A percentile compares a stretch with the other conserved stretches of the same genome.
These are phyloP conservation scores for Sporodiniella umbellata DNA, from an alignment of 371 early-diverging fungal species.

Conservation along the genomic window DNA sequence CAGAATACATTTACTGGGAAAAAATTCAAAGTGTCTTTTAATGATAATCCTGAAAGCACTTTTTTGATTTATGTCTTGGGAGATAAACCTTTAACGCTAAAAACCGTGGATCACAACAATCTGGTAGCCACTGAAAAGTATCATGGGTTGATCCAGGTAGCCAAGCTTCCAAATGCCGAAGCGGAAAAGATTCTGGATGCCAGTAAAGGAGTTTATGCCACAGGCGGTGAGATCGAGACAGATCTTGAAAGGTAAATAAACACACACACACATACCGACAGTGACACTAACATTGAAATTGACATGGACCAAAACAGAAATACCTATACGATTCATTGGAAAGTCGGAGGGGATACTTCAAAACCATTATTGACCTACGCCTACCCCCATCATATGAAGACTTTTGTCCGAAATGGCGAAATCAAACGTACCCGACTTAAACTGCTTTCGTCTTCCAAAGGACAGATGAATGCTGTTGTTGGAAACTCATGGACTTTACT, in stretches of 20 bases:
- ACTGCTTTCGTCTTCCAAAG: slow-evolving; percentile 58
- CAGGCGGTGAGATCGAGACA: slow-evolving; percentile 30
- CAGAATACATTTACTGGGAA: slow-evolving; percentile 18
- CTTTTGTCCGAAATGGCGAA: slow-evolving; percentile 20
- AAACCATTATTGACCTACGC: slow-evolving; percentile 39
- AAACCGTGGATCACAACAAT: slow-evolving; percentile 12
- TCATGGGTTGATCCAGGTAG: slow-evolving; percentile 49
- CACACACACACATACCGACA: neutral
- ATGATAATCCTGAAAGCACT: slow-evolving; percentile 31
- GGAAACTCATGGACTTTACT: slow-evolving; percentile 58
- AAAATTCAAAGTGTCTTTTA: slow-evolving; percentile 39
- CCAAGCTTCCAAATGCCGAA: slow-evolving; percentile 36
- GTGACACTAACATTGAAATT: too few relatives aligned
- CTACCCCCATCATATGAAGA: slow-evolving; percentile 54
- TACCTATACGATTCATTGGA: slow-evolving; percentile 51
- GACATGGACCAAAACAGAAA: too few relatives aligned
- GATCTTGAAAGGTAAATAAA: slow-evolving; percentile 9
- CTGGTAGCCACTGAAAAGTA: slow-evolving; percentile 27
- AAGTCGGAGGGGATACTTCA: slow-evolving; percentile 22
- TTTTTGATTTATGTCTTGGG: slow-evolving; percentile 44
- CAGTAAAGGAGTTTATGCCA: slow-evolving; percentile 49
- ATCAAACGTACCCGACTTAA: slow-evolving; percentile 15
- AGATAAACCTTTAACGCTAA: slow-evolving; percentile 23
- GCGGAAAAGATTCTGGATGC: slow-evolving; percentile 38
- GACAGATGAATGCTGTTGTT: slow-evolving; percentile 60